Evolutionary conservation across 306 rosid genomes (phyloP).

Genomic region (Pachyrhizus erosus): DNA sequence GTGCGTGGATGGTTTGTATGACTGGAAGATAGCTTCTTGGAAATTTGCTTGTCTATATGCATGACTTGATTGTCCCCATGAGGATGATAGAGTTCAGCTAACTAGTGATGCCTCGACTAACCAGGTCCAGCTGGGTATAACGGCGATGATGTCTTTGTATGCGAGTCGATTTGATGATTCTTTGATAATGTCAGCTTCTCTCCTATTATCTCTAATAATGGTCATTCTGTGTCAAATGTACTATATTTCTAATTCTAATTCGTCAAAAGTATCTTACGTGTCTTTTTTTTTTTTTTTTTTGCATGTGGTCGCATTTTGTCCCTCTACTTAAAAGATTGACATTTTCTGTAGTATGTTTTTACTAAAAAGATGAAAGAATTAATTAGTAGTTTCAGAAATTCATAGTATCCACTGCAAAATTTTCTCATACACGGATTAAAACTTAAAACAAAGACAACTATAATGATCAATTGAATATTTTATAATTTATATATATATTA

Average conservation of each 20-base stretch:
- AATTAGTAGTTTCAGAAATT: slow-evolving; percentile 12
- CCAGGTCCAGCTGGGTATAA: slow-evolving; percentile 45
- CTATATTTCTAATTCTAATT: slow-evolving; percentile 46
- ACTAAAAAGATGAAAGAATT: slow-evolving; percentile 38
- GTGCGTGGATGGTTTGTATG: slow-evolving; percentile 29
- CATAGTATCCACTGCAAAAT: no score
- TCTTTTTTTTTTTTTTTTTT: no score
- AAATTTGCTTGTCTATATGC: slow-evolving; percentile 44
- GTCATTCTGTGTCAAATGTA: slow-evolving; percentile 56
- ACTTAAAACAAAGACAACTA: no score
- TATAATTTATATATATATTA: no score
- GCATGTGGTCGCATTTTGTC: not conserved
- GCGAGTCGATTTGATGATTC: slow-evolving; percentile 60
- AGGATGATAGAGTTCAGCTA: slow-evolving; percentile 33
- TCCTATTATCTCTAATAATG: slow-evolving; percentile 44
- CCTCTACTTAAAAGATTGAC: not conserved
- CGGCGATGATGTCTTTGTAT: slow-evolving; percentile 34
- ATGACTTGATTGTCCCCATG: slow-evolving; percentile 30
- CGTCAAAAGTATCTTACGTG: slow-evolving; percentile 14
- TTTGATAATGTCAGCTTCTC: slow-evolving; percentile 57
- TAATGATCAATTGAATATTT: no score
- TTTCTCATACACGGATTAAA: no score
- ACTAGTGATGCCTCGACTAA: slow-evolving; percentile 39
- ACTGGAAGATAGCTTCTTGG: slow-evolving; percentile 50
- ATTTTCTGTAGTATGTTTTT: slow-evolving; percentile 41